Conservation (phyloP, 108 stramenopile genomes). For the Cyclotella atomus region DNA sequence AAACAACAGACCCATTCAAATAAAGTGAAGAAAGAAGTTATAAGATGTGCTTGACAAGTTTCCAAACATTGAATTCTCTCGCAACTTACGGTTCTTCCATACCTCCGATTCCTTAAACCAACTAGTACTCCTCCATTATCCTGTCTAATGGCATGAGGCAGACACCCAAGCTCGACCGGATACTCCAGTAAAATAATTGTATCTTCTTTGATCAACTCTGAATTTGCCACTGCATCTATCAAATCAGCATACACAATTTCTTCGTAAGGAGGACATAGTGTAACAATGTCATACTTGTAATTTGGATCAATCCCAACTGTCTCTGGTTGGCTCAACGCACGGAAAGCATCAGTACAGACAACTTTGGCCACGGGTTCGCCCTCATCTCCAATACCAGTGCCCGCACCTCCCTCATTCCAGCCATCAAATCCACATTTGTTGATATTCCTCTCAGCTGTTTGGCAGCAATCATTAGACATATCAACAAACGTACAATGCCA, state of each 20-base stretch:
- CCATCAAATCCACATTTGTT: slow-evolving; percentile 74
- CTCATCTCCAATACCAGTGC: slow-evolving; percentile 39
- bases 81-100: slow-evolving; percentile 88
- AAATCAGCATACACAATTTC: slow-evolving; percentile 95
- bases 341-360: slow-evolving; percentile 85
- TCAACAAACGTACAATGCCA: slow-evolving; percentile 88
- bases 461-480: slow-evolving; percentile 76
- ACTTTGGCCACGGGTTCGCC: slow-evolving; percentile 58
- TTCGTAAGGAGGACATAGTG: slow-evolving; percentile 96
- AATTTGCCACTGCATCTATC: slow-evolving; percentile 78
- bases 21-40: too few relatives aligned
- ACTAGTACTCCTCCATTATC: slow-evolving; percentile 80
- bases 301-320: slow-evolving; percentile 70
- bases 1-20: too few relatives aligned
- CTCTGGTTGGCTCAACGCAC: slow-evolving; percentile 85
- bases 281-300: slow-evolving; percentile 81
- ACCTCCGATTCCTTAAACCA: slow-evolving; percentile 92
- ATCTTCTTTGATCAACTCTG: slow-evolving; percentile 79
- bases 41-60: too few relatives aligned
- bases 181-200: slow-evolving; percentile 92
- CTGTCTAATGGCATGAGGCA: slow-evolving; percentile 81
- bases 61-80: not conserved
- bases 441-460: slow-evolving; percentile 72
- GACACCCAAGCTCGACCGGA: slow-evolving; percentile 91
- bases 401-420: slow-evolving; percentile 35